A percentile compares a stretch with the other conserved stretches of the same genome.
phyloP scores from a whole-genome alignment of 495 filamentous ascomycete species.

The Daldinia concentrica region DNA sequence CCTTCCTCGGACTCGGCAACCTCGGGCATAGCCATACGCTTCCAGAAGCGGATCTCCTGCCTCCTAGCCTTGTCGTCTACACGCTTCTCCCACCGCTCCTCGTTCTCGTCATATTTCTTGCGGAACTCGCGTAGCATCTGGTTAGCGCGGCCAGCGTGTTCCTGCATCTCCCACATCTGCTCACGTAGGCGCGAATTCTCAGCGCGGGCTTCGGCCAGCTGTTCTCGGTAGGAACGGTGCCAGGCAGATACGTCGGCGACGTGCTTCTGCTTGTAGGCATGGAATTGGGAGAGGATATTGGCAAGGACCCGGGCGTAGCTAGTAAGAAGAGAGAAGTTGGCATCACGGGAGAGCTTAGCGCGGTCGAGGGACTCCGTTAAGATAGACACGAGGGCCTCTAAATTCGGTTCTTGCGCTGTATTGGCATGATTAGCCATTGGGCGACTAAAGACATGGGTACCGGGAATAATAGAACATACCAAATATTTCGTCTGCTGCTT shows the following conservation, averaged over 20 bases:
- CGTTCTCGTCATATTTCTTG: slow-evolving; percentile 58
- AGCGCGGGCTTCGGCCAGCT: slow-evolving; percentile 64
- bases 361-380: slow-evolving; percentile 63
- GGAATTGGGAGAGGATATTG: slow-evolving; percentile 61
- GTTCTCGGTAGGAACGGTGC: slow-evolving; percentile 65
- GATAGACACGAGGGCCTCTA: slow-evolving; percentile 62
- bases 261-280: slow-evolving; percentile 63
- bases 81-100: slow-evolving; percentile 55
- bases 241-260: slow-evolving; percentile 61
- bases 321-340: slow-evolving; percentile 60
- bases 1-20: slow-evolving; percentile 58
- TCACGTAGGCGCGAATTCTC: slow-evolving; percentile 65
- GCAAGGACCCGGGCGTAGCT: slow-evolving; percentile 58
- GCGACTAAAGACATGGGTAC: not conserved
- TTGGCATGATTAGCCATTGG: slow-evolving; percentile 4
- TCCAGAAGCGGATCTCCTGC: slow-evolving; percentile 65
- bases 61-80: slow-evolving; percentile 54
- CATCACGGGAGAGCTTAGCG: slow-evolving; percentile 58
- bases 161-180: slow-evolving; percentile 66
- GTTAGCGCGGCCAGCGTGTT: slow-evolving; percentile 59
- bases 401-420: slow-evolving; percentile 59
- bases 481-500: slow-evolving; percentile 59
- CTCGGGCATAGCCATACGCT: slow-evolving; percentile 63
- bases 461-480: slow-evolving; percentile 44
- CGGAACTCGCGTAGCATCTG: slow-evolving; percentile 59